Evolutionary conservation across 78 protist species (phyloP).

Genomic region (Protostelium mycophagum): DNA sequence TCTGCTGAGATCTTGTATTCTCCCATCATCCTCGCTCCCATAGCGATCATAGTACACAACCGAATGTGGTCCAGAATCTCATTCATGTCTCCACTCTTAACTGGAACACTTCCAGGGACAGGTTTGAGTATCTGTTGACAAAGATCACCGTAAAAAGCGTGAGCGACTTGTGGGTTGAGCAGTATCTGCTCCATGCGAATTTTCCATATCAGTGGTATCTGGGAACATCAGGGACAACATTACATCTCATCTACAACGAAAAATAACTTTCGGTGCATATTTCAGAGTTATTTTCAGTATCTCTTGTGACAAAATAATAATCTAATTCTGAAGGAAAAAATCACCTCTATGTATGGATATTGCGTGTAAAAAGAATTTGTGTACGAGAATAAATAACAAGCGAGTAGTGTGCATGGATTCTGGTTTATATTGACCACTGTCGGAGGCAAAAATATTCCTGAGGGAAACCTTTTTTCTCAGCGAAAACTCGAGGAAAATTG

Average conservation of each 20-base stretch:
- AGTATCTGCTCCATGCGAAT: background rate
- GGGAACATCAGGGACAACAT: background rate
- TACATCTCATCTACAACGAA: no score
- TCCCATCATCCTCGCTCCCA: background rate
- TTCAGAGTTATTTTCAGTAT: no score
- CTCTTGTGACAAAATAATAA: no score
- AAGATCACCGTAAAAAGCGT: background rate
- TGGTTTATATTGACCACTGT: no score
- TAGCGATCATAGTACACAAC: background rate
- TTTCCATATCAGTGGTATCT: background rate
- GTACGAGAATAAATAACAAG: background rate
- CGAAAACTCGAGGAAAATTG: no score
- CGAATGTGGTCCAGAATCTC: background rate
- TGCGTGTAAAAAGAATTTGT: background rate
- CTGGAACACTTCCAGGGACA: background rate
- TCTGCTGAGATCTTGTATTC: background rate
- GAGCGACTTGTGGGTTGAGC: background rate
- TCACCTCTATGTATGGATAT: background rate
- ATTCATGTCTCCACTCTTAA: background rate
- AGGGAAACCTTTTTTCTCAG: no score
- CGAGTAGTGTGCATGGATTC: background rate
- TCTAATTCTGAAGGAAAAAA: background rate
- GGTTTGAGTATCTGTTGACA: background rate
- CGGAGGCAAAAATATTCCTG: no score
- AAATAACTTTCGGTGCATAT: no score